phyloP scores from a whole-genome alignment of 257 asterid genomes.

The Parsonsia alboflavescens region DNA sequence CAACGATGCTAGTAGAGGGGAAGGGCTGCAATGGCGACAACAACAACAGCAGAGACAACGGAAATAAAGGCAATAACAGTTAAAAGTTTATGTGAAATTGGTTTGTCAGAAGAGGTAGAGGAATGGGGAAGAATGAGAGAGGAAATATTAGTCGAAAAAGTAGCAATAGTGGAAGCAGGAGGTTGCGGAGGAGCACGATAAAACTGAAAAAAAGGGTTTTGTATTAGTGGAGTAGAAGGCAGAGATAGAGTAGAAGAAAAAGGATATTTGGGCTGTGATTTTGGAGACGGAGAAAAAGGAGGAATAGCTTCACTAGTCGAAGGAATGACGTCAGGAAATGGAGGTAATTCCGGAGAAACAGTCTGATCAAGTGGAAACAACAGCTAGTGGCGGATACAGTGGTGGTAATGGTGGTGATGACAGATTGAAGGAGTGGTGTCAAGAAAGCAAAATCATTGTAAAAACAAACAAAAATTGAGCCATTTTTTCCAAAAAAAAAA shows the following conservation, averaged over 20 bases:
- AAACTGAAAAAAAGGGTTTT: conserved; percentile 55
- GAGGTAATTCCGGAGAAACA: conserved; percentile 21
- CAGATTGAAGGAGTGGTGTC: not conserved
- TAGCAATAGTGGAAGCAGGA: conserved; percentile 30
- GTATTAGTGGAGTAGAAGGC: conserved; percentile 25
- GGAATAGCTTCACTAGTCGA: conserved; percentile 34
- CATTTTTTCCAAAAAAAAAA: conserved; percentile 6
- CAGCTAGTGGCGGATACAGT: conserved; percentile 62
- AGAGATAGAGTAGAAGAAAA: conserved; percentile 50
- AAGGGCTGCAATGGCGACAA: conserved; percentile 31
- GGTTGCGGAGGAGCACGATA: conserved; percentile 42
- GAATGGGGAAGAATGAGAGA: conserved; percentile 72
- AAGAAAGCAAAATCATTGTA: not conserved
- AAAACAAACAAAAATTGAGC: conserved; percentile 1
- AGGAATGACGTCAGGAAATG: conserved; percentile 34
- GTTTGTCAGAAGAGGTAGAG: conserved; percentile 38
- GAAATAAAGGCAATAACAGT: conserved; percentile 44
- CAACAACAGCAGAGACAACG: conserved; percentile 30
- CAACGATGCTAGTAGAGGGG: conserved; percentile 46
- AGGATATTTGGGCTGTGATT: conserved; percentile 59
- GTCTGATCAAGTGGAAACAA: conserved; percentile 27
- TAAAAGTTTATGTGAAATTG: conserved; percentile 47
- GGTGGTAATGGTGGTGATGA: conserved; percentile 28
- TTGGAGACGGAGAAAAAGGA: conserved; percentile 35
- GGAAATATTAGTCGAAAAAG: conserved; percentile 85